Evolutionary conservation across 768 basidiomycete species (phyloP).

Genomic region (Atractiella rhizophila): DNA sequence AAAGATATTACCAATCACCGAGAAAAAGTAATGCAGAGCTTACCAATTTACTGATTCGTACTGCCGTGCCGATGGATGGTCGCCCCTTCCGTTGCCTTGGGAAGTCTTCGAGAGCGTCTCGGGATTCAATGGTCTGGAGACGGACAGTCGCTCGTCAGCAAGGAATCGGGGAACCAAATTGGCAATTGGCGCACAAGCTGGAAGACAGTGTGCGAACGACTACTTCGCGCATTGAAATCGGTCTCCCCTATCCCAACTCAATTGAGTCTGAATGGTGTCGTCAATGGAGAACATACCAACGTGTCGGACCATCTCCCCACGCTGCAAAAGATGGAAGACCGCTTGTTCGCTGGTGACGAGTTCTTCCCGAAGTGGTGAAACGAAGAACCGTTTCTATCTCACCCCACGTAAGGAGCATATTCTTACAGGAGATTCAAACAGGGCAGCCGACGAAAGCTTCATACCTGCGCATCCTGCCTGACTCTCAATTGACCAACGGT

Average conservation of each 20-base stretch:
- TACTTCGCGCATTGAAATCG: constrained; percentile 92
- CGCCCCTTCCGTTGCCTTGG: too few relatives aligned
- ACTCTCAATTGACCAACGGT: constrained; percentile 12
- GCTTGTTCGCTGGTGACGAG: constrained; percentile 74
- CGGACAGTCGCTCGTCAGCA: background rate
- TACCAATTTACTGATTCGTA: background rate
- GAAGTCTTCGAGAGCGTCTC: background rate
- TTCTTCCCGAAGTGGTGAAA: constrained; percentile 67
- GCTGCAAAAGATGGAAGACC: constrained; percentile 55
- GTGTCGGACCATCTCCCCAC: constrained; percentile 66
- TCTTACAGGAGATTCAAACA: constrained; percentile 15
- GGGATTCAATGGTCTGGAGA: background rate
- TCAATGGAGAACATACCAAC: too few relatives aligned
- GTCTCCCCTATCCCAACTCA: too few relatives aligned
- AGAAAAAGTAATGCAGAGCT: background rate
- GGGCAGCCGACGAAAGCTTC: background rate
- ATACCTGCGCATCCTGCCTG: constrained; percentile 13
- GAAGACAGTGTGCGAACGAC: constrained; percentile 81
- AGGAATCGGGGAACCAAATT: background rate
- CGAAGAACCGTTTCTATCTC: constrained; percentile 19
- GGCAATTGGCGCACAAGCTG: constrained; percentile 36
- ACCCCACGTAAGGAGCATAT: constrained; percentile 30
- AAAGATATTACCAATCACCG: background rate
- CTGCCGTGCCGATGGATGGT: background rate
- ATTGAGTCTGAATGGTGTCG: too few relatives aligned